Conservation (phyloP, 2,329 filamentous ascomycete species). For the Sarocladium oryzae region DNA sequence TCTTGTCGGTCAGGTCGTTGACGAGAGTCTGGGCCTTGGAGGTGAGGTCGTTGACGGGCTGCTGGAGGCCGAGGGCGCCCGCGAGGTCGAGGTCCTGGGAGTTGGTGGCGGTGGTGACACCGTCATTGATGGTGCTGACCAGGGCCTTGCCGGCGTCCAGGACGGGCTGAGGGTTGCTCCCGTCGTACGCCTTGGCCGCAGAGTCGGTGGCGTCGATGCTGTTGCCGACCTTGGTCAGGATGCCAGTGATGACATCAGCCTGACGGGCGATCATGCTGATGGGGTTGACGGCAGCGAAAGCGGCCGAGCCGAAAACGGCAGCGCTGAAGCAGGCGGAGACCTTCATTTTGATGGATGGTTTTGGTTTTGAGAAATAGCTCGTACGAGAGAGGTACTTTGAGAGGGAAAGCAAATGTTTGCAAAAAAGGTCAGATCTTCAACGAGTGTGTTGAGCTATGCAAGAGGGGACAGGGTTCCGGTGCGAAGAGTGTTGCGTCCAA, state of each 20-base stretch:
- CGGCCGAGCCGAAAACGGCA: not conserved
- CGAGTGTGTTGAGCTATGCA: no score
- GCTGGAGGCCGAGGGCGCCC: constrained; percentile 14
- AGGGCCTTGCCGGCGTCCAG: constrained; percentile 12
- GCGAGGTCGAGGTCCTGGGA: constrained; percentile 14
- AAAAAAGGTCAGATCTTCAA: no score
- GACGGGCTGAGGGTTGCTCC: constrained; percentile 12
- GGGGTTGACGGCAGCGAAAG: not conserved
- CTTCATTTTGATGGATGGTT: not conserved
- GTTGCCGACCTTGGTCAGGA: constrained; percentile 14
- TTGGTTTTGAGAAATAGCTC: no score
- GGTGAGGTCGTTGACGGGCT: constrained; percentile 16
- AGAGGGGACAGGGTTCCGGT: no score
- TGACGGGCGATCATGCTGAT: not conserved
- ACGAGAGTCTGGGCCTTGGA: constrained; percentile 15
- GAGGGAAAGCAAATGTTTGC: not conserved
- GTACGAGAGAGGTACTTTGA: no score
- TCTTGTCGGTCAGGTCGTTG: constrained; percentile 18
- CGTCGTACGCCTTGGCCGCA: constrained; percentile 16
- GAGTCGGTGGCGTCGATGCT: constrained; percentile 14
- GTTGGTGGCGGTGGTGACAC: constrained; percentile 12
- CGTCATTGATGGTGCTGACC: constrained; percentile 12
- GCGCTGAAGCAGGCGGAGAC: not conserved
- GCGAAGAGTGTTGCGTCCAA: no score
- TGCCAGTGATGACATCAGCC: constrained; percentile 2